phyloP scores from a whole-genome alignment of 371 early-diverging fungal genomes.

The Phascolomyces articulosus region DNA sequence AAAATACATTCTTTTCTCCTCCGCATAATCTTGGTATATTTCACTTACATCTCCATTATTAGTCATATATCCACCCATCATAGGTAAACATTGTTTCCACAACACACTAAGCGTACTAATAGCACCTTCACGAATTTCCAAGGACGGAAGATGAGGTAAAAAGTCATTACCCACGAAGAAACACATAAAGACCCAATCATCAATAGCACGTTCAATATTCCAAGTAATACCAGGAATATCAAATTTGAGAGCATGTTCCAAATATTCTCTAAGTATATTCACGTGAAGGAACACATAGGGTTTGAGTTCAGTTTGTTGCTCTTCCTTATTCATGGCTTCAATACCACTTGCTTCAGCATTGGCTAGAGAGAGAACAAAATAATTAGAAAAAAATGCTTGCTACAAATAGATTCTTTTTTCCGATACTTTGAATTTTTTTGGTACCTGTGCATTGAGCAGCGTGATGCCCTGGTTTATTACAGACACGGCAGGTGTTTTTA shows the following conservation, averaged over 20 bases:
- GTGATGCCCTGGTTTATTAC: slow-evolving; percentile 85
- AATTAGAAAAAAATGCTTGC: too few species aligned
- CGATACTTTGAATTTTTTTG: too few species aligned
- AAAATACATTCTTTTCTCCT: too few species aligned
- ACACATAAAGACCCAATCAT: slow-evolving; percentile 99
- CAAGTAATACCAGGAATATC: slow-evolving; percentile 69
- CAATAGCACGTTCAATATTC: slow-evolving; percentile 93
- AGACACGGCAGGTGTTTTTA: slow-evolving; percentile 75
- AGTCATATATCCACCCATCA: slow-evolving; percentile 88
- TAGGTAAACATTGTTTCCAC: slow-evolving; percentile 80
- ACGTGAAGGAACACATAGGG: slow-evolving; percentile 93
- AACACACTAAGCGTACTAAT: slow-evolving; percentile 88
- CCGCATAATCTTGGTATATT: too few species aligned
- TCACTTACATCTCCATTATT: slow-evolving; percentile 74
- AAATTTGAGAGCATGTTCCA: slow-evolving; percentile 82
- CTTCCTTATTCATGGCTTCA: slow-evolving; percentile 37
- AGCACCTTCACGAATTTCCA: slow-evolving; percentile 98
- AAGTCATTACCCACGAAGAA: slow-evolving; percentile 99
- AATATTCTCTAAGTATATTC: slow-evolving; percentile 89
- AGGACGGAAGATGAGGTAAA: slow-evolving; percentile 96
- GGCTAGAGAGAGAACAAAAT: too few species aligned
- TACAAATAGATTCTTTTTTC: too few species aligned
- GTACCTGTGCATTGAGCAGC: slow-evolving; percentile 80
- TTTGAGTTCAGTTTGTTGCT: slow-evolving; percentile 66
- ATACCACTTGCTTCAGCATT: slow-evolving; percentile 52